A percentile compares a stretch with the other conserved stretches of the same genome.
These are phyloP conservation scores for Pythium dissotocum DNA, from an alignment of 352 stramenopile species.

Conservation along the genomic window DNA sequence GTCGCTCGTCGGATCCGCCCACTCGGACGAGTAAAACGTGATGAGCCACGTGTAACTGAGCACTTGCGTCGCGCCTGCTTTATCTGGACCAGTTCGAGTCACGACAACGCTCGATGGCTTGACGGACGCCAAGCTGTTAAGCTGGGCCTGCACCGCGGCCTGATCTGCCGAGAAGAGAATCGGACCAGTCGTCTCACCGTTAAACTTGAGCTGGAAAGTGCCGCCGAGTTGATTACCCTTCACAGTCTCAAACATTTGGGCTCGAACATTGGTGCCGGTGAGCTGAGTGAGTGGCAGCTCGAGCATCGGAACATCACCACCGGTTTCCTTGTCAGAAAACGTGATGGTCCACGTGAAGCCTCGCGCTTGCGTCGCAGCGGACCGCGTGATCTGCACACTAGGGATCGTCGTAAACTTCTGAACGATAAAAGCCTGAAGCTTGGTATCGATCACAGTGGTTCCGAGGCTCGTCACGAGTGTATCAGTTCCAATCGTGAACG, in stretches of 20 bases:
- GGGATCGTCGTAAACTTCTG: constrained; percentile 43
- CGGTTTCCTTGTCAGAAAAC: constrained; percentile 56
- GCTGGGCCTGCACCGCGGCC: constrained; percentile 79
- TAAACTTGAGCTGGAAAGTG: constrained; percentile 93
- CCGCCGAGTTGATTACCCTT: constrained; percentile 90
- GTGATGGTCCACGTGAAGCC: constrained; percentile 86
- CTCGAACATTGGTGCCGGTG: constrained; percentile 34
- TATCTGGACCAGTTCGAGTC: constrained; percentile 43
- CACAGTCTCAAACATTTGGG: constrained; percentile 66
- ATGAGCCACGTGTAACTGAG: constrained; percentile 90
- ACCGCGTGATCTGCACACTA: constrained; percentile 55
- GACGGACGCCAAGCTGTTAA: constrained; percentile 93
- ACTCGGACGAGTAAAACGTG: constrained; percentile 93
- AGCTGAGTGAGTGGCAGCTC: constrained; percentile 41
- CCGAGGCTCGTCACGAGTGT: constrained; percentile 38
- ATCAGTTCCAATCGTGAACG: constrained; percentile 46
- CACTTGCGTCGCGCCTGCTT: constrained; percentile 64
- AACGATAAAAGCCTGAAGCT: constrained; percentile 45
- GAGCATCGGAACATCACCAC: constrained; percentile 81
- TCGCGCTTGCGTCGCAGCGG: constrained; percentile 55
- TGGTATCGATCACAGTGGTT: constrained; percentile 33
- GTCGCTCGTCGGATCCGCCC: constrained; percentile 90
- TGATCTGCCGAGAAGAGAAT: constrained; percentile 87
- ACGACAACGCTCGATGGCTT: constrained; percentile 91
- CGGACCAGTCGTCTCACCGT: constrained; percentile 91